Conservation (phyloP, 2,329 filamentous ascomycete genomes). For the Aspergillus arachidicola region DNA sequence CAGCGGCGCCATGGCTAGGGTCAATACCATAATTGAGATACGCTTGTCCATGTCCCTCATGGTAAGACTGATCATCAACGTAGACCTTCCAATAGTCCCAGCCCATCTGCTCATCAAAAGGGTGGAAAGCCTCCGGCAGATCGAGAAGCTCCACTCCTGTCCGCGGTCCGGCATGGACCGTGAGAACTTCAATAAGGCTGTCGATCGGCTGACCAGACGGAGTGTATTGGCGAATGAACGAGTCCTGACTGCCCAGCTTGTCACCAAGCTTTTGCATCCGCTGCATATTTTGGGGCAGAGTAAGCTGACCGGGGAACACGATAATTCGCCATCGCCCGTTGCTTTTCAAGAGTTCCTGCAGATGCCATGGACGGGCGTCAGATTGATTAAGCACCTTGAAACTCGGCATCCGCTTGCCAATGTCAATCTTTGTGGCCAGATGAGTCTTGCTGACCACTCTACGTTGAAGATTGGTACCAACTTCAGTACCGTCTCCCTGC, state of each 20-base stretch:
- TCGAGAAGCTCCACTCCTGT: constrained; percentile 10
- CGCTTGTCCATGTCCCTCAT: constrained; percentile 14
- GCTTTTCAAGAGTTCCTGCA: constrained; percentile 38
- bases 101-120: constrained; percentile 10
- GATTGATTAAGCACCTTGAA: constrained; percentile 39
- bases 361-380: constrained; percentile 43
- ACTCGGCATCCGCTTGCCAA: constrained; percentile 40
- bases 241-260: background rate
- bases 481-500: background rate
- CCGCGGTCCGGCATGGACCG: constrained; percentile 12
- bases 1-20: constrained; percentile 9
- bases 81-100: constrained; percentile 22
- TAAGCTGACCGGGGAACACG: constrained; percentile 50
- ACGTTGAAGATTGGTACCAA: background rate
- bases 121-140: constrained; percentile 10
- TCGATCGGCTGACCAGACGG: background rate
- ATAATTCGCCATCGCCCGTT: constrained; percentile 43
- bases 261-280: background rate
- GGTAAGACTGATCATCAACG: constrained; percentile 17
- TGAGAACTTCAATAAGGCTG: constrained; percentile 12
- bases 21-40: constrained; percentile 8
- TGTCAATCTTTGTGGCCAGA: constrained; percentile 29
- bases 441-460: constrained; percentile 20
- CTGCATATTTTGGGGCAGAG: background rate
- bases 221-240: background rate